These are phyloP conservation scores for Crepidotus variabilis DNA, from an alignment of 768 basidiomycete genomes.

Conservation along the genomic window DNA sequence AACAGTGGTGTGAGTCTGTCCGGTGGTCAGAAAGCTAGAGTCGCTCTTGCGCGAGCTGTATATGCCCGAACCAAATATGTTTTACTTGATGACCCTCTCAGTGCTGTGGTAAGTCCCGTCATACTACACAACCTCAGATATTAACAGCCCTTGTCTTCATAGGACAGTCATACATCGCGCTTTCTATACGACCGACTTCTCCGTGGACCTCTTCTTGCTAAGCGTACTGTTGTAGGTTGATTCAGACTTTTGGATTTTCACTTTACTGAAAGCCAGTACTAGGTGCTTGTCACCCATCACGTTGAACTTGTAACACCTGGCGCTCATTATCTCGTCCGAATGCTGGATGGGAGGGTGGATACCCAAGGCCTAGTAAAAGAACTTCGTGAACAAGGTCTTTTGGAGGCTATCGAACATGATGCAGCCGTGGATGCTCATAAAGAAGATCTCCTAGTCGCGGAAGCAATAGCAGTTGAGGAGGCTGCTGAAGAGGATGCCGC, in stretches of 20 bases:
- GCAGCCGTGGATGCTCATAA: slow-evolving; percentile 45
- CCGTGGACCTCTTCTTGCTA: slow-evolving; percentile 26
- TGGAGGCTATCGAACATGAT: slow-evolving; percentile 20
- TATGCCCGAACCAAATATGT: slow-evolving; percentile 70
- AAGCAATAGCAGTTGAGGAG: slow-evolving; percentile 24
- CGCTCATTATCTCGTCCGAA: slow-evolving; percentile 68
- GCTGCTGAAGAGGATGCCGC: slow-evolving; percentile 19
- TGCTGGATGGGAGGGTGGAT: slow-evolving; percentile 81
- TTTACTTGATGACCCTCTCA: slow-evolving; percentile 78
- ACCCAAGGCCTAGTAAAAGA: slow-evolving; percentile 67
- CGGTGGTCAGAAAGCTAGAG: slow-evolving; percentile 78
- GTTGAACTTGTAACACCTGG: slow-evolving; percentile 78
- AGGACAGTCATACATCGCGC: slow-evolving; percentile 32
- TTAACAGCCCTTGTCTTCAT: background rate
- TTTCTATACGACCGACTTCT: slow-evolving; percentile 28
- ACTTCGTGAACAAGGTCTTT: slow-evolving; percentile 49
- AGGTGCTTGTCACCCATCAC: slow-evolving; percentile 80
- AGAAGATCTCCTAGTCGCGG: slow-evolving; percentile 36
- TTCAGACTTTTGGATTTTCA: background rate
- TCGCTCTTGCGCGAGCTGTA: slow-evolving; percentile 79
- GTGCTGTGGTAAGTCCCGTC: slow-evolving; percentile 61
- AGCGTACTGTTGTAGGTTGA: slow-evolving; percentile 28
- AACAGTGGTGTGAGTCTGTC: slow-evolving; percentile 68
- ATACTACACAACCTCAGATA: background rate
- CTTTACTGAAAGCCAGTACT: background rate